Percentiles rank a stretch among this genome's conserved stretches.
These are phyloP conservation scores for Mortierella sp. DNA, from an alignment of 371 early-diverging fungal species.

Conservation along the genomic window DNA sequence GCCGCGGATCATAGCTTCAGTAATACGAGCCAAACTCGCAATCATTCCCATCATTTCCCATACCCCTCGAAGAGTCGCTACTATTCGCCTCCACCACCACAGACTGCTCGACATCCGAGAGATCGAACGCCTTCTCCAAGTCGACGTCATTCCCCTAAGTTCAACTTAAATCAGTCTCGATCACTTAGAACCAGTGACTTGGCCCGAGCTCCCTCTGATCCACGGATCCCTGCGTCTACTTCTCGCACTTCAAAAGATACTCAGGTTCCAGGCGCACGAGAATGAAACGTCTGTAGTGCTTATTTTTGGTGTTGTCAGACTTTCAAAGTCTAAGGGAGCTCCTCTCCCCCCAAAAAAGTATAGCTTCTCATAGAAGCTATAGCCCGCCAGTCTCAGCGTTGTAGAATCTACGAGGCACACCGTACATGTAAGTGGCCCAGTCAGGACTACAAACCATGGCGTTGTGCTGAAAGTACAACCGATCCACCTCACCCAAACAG, in stretches of 20 bases:
- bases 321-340: too few species aligned
- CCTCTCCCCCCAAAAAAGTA: too few species aligned
- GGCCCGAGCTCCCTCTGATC: background rate
- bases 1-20: too few species aligned
- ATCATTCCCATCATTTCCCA: background rate
- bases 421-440: too few species aligned
- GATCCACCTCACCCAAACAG: too few species aligned
- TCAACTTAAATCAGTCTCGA: background rate
- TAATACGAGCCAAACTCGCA: background rate
- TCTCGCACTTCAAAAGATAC: background rate
- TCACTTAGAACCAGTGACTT: background rate
- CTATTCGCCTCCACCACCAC: conserved; percentile 15
- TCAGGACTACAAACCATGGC: too few species aligned
- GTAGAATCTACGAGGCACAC: too few species aligned
- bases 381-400: too few species aligned
- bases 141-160: background rate
- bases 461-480: too few species aligned
- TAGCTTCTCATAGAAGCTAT: too few species aligned
- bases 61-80: background rate
- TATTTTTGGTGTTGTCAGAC: too few species aligned
- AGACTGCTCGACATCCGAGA: background rate
- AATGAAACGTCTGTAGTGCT: background rate
- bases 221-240: background rate
- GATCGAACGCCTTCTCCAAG: conserved; percentile 8
- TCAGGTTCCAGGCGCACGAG: background rate